Evolutionary conservation across 1,284 basidiomycete species (phyloP).

Genomic region (Puccinia brachypodii): DNA sequence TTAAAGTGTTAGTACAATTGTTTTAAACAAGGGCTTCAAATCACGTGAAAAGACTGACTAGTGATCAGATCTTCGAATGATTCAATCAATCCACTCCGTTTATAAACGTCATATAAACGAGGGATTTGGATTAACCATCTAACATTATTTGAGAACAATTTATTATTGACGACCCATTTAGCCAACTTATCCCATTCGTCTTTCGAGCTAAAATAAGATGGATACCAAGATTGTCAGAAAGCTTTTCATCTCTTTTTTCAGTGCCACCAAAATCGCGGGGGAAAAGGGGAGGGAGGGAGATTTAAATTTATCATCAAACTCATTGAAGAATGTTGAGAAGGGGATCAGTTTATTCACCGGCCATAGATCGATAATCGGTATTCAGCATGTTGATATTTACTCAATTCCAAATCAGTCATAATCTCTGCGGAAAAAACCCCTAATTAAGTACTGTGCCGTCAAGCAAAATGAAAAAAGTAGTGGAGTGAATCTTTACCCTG

Average conservation of each 20-base stretch:
- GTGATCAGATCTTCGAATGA: conserved; percentile 88
- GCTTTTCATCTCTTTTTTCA: background rate
- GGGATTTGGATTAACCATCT: conserved; percentile 98
- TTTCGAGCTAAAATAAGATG: conserved; percentile 56
- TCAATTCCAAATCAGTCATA: conserved; percentile 92
- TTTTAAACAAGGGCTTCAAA: background rate
- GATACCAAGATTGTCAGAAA: background rate
- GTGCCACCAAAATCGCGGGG: conserved; percentile 44
- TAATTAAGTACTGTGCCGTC: background rate
- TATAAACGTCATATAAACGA: conserved; percentile 93
- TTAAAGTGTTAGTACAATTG: background rate
- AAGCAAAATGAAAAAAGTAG: background rate
- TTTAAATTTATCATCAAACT: background rate
- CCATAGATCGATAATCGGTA: conserved; percentile 98
- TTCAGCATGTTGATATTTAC: conserved; percentile 89
- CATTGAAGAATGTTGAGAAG: background rate
- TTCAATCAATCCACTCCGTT: conserved; percentile 76
- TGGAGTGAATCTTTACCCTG: too few species aligned
- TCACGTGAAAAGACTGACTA: conserved; percentile 64
- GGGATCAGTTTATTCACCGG: conserved; percentile 57
- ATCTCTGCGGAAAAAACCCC: conserved; percentile 66
- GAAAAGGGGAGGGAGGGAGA: conserved; percentile 57
- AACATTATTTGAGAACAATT: conserved; percentile 92
- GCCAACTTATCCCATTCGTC: conserved; percentile 98
- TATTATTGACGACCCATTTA: conserved; percentile 91